phyloP scores from a whole-genome alignment of 2,329 filamentous ascomycete species.

The Colletotrichum euphorbiae region DNA sequence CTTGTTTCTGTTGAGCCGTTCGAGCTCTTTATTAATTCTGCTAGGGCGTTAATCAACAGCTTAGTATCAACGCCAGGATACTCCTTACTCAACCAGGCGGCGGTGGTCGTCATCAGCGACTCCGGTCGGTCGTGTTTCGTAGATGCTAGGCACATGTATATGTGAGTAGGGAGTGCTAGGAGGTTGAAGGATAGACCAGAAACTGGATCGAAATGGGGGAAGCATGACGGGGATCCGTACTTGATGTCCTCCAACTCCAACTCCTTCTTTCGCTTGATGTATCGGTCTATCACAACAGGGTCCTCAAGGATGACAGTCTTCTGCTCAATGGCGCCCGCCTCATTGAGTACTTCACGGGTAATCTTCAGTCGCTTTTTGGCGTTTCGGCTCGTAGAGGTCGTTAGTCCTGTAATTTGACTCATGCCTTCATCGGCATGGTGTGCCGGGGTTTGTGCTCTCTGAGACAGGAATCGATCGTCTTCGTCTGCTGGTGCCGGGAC shows the following conservation, averaged over 20 bases:
- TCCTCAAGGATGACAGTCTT: slow-evolving; percentile 80
- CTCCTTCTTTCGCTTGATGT: slow-evolving; percentile 81
- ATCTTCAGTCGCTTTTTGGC: slow-evolving; percentile 79
- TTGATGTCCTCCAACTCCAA: slow-evolving; percentile 69
- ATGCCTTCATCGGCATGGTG: slow-evolving; percentile 77
- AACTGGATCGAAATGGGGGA: slow-evolving; percentile 29
- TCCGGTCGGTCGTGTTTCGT: slow-evolving; percentile 41
- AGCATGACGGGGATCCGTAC: slow-evolving; percentile 31
- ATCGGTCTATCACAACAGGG: slow-evolving; percentile 87
- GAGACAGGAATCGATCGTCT: slow-evolving; percentile 77
- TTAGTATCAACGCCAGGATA: slow-evolving; percentile 31
- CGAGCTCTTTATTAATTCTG: slow-evolving; percentile 79
- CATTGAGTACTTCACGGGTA: slow-evolving; percentile 66
- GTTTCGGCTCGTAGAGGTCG: slow-evolving; percentile 72
- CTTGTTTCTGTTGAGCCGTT: slow-evolving; percentile 89
- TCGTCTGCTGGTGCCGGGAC: slow-evolving; percentile 69
- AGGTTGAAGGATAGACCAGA: slow-evolving; percentile 32
- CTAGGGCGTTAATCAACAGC: slow-evolving; percentile 43
- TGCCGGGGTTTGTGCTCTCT: slow-evolving; percentile 76
- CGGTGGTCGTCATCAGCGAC: slow-evolving; percentile 40
- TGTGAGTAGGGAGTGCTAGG: slow-evolving; percentile 39
- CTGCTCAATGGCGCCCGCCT: slow-evolving; percentile 65
- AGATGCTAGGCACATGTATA: slow-evolving; percentile 40
- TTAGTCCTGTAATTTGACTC: slow-evolving; percentile 81
- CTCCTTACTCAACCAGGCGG: slow-evolving; percentile 39